Evolutionary conservation across 192 early-diverging fungal species (phyloP).

Genomic region (Coemansia sp.): DNA sequence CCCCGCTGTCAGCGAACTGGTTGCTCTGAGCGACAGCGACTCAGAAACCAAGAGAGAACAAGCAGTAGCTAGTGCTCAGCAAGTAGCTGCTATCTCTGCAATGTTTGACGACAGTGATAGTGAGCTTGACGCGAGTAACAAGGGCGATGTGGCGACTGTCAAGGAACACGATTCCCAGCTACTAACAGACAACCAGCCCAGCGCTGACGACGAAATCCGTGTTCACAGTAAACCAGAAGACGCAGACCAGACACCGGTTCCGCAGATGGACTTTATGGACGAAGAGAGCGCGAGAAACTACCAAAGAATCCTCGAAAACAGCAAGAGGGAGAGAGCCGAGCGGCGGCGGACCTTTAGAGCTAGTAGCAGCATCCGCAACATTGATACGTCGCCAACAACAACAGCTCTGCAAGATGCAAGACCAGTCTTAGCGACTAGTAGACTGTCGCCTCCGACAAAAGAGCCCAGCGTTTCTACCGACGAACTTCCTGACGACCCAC

Average conservation of each 20-base stretch:
- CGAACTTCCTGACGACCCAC: conserved; percentile 30
- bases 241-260: neutral
- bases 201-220: neutral
- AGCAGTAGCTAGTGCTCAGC: neutral
- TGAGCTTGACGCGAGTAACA: neutral
- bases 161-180: neutral
- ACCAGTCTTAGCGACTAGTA: neutral
- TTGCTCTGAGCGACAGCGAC: neutral
- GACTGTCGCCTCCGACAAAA: neutral
- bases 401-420: neutral
- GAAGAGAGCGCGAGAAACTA: conserved; percentile 49
- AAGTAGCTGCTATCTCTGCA: conserved; percentile 16
- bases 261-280: conserved; percentile 41
- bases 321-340: neutral
- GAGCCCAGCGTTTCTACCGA: conserved; percentile 1
- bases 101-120: conserved; percentile 26
- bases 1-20: neutral
- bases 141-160: neutral
- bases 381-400: neutral
- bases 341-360: neutral
- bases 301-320: conserved; percentile 19
- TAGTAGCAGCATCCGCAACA: neutral
- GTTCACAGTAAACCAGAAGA: neutral
- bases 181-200: neutral
- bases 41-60: neutral